Conservation (phyloP, 2,329 filamentous ascomycete genomes). For the Aspergillus ruber region DNA sequence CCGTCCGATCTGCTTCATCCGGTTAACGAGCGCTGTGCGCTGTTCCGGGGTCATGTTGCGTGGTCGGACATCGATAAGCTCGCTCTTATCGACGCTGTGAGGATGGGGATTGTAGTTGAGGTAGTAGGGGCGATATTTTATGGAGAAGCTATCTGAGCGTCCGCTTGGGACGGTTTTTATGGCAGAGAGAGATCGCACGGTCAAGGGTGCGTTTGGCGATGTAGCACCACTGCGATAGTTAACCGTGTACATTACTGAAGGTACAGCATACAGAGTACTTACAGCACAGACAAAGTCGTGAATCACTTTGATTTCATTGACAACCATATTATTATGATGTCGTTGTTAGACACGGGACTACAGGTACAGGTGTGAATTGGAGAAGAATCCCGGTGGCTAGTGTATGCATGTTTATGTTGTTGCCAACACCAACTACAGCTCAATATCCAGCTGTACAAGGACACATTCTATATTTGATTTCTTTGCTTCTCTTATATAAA, state of each 20-base stretch:
- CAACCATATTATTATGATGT: slow-evolving; percentile 3
- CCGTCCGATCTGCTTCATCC: slow-evolving; percentile 18
- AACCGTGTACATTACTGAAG: neutral
- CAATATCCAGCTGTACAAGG: too few relatives aligned
- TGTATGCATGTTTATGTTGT: too few relatives aligned
- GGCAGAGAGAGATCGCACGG: slow-evolving; percentile 32
- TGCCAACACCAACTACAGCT: too few relatives aligned
- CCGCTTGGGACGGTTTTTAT: slow-evolving; percentile 36
- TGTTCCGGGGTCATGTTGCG: slow-evolving; percentile 18
- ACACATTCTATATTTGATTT: too few relatives aligned
- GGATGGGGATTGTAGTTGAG: slow-evolving; percentile 19
- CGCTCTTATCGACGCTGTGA: slow-evolving; percentile 4
- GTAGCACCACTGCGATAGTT: slow-evolving; percentile 30
- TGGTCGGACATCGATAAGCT: slow-evolving; percentile 15
- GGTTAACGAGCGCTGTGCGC: slow-evolving; percentile 19
- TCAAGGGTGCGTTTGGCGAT: slow-evolving; percentile 36
- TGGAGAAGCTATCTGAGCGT: slow-evolving; percentile 26
- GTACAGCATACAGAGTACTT: slow-evolving; percentile 3
- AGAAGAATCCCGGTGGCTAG: too few relatives aligned
- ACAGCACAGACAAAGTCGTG: slow-evolving; percentile 29
- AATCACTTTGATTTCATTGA: slow-evolving; percentile 17
- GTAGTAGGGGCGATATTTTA: slow-evolving; percentile 36
- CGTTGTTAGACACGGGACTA: neutral
- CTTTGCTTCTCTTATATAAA: too few relatives aligned
- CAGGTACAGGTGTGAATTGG: too few relatives aligned